phyloP scores from a whole-genome alignment of 2,329 filamentous ascomycete species.

The Paradendryphiella salina region DNA sequence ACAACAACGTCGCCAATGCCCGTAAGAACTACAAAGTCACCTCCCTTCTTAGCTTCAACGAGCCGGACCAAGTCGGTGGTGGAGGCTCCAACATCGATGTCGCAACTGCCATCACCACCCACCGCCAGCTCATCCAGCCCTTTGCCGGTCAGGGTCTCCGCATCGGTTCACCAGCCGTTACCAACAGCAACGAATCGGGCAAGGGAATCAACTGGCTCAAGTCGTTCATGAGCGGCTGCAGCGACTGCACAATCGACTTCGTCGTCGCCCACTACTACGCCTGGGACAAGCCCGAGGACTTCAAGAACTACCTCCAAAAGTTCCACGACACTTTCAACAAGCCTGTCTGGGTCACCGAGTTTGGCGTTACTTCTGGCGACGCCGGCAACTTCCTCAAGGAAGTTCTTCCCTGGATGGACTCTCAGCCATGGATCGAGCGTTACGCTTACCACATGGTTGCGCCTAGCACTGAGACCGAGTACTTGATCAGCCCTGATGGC shows the following conservation, averaged over 20 bases:
- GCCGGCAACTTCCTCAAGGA: conserved; percentile 36
- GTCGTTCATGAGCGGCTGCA: conserved; percentile 33
- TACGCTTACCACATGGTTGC: conserved; percentile 43
- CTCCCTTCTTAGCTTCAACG: conserved; percentile 45
- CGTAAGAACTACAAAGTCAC: conserved; percentile 37
- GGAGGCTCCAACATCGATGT: conserved; percentile 38
- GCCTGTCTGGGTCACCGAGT: conserved; percentile 47
- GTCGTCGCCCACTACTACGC: conserved; percentile 47
- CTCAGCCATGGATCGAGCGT: conserved; percentile 35
- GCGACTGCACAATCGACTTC: conserved; percentile 42
- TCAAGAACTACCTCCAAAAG: conserved; percentile 46
- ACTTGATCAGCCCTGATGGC: conserved; percentile 25
- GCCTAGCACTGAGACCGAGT: conserved; percentile 20
- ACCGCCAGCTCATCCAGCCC: conserved; percentile 36
- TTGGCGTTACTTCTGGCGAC: conserved; percentile 34
- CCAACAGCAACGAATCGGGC: conserved; percentile 31
- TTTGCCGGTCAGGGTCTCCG: conserved; percentile 30
- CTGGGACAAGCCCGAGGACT: conserved; percentile 36
- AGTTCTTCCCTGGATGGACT: conserved; percentile 44
- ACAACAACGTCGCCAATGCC: conserved; percentile 33
- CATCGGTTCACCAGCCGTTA: conserved; percentile 45
- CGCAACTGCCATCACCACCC: conserved; percentile 22
- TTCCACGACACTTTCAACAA: conserved; percentile 34
- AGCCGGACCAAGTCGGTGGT: conserved; percentile 42
- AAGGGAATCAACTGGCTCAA: conserved; percentile 41